These are phyloP conservation scores for Solanum hybrid DNA, from an alignment of 305 asterid species.

Conservation along the genomic window DNA sequence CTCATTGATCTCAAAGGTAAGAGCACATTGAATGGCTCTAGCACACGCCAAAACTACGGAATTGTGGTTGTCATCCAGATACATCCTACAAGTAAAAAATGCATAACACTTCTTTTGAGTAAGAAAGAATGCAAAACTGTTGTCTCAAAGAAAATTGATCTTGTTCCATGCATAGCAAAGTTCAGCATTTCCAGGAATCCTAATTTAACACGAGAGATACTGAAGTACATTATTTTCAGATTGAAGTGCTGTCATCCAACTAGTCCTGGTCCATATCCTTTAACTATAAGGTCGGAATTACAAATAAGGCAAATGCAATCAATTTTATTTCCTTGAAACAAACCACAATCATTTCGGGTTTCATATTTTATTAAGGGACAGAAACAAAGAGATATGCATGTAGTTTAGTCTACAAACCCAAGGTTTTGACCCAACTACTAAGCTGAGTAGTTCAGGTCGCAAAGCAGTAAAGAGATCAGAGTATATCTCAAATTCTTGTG, in stretches of 20 bases:
- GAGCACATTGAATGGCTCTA: slow-evolving; percentile 59
- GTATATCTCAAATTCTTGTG: background rate
- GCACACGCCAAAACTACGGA: slow-evolving; percentile 84
- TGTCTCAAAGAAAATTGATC: background rate
- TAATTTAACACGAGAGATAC: background rate
- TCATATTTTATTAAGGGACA: background rate
- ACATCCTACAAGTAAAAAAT: slow-evolving; percentile 47
- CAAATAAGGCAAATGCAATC: background rate
- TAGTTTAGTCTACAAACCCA: background rate
- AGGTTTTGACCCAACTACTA: background rate
- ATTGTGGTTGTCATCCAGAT: slow-evolving; percentile 76
- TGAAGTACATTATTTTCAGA: background rate
- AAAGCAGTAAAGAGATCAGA: background rate
- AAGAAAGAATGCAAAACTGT: background rate
- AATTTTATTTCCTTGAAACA: background rate
- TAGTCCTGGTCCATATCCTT: background rate
- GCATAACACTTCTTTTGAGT: background rate
- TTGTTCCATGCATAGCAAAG: background rate
- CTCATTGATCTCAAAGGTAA: slow-evolving; percentile 64
- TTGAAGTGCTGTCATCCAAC: background rate
- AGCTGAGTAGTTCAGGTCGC: background rate
- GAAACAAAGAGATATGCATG: background rate
- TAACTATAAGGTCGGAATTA: background rate
- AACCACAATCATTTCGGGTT: background rate
- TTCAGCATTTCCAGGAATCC: background rate